These are phyloP conservation scores for Aspergillus pseudoviridinutans DNA, from an alignment of 2,329 filamentous ascomycete genomes.

Conservation along the genomic window DNA sequence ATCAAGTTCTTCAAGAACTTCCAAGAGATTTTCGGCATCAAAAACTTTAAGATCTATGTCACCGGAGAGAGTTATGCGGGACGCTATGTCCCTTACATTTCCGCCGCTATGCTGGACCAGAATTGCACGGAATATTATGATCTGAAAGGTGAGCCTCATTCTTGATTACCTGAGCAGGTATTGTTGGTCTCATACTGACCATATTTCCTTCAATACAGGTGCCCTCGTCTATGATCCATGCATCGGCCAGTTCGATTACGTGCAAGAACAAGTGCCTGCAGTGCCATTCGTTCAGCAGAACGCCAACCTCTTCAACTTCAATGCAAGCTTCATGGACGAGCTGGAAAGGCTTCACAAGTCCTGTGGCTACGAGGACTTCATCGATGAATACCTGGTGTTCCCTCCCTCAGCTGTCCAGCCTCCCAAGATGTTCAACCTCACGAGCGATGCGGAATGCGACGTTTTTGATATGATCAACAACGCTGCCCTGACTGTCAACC, in stretches of 20 bases:
- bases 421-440: constrained; percentile 50
- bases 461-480: constrained; percentile 55
- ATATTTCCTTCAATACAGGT: constrained; percentile 12
- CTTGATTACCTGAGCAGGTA: background rate
- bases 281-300: constrained; percentile 43
- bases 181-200: background rate
- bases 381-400: constrained; percentile 55
- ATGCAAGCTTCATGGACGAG: constrained; percentile 39
- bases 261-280: constrained; percentile 32
- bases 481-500: constrained; percentile 59
- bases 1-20: constrained; percentile 78
- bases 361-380: constrained; percentile 46
- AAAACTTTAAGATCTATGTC: constrained; percentile 68
- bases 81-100: constrained; percentile 68
- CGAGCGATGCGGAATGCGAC: constrained; percentile 49
- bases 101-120: constrained; percentile 67
- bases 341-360: constrained; percentile 39
- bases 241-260: constrained; percentile 40
- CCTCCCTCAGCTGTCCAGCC: constrained; percentile 48
- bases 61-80: constrained; percentile 71
- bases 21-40: constrained; percentile 63
- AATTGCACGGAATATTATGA: constrained; percentile 67
- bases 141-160: constrained; percentile 50
- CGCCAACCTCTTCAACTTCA: constrained; percentile 44
- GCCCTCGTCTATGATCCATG: constrained; percentile 70